Evolutionary conservation across 495 filamentous ascomycete genomes (phyloP), one percentile per base, ranked within the genome.

Genomic region (Daldinia decipiens): DNA sequence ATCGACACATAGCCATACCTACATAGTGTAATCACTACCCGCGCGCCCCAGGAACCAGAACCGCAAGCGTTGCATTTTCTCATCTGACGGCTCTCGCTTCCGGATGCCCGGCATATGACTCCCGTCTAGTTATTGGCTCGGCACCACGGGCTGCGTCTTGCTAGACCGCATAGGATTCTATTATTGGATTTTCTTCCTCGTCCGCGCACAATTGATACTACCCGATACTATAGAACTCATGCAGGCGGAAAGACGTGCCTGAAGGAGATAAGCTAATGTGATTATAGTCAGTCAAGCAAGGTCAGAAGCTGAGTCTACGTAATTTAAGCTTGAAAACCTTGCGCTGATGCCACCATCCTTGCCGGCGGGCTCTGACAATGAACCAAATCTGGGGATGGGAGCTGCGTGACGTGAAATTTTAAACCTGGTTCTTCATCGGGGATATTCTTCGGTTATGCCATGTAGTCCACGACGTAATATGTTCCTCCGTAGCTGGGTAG

Each of bases 21-120:
- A 34, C 34, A 13, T 36, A 36, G 34, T 36, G 34, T 36, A 36
- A 36, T 36, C 34, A 36, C 34, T 13, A 13, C 34, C 34, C 34
- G 34, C 34, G 9, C 3, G 12, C 24, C 32, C 70, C 64, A 59
- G 59, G 59, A 72, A 65, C 58, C 70, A 29, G 70, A 64, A 27
- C 7, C 26, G 17, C 36, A 34, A 52, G 55, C 27, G 70, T 68
- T 56, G 21, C 70, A 68, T 72, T 55, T 52, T 21, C 27, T 34
- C 59, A 63, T 63, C 64, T 64, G 38, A 61, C 64, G 70, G 70
- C 62, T 56, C 47, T 67, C 38, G 54, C 31, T 59, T 63, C 69
- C 69, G 69, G 63, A 54, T 59, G 27, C 59, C 69, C 69, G 63
- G 54, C 59, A 36, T 59, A 54, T 58, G 55, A 47, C 62, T 26